These are phyloP conservation scores for Sporisorium reilianum DNA, from an alignment of 1,284 basidiomycete species.

Conservation along the genomic window DNA sequence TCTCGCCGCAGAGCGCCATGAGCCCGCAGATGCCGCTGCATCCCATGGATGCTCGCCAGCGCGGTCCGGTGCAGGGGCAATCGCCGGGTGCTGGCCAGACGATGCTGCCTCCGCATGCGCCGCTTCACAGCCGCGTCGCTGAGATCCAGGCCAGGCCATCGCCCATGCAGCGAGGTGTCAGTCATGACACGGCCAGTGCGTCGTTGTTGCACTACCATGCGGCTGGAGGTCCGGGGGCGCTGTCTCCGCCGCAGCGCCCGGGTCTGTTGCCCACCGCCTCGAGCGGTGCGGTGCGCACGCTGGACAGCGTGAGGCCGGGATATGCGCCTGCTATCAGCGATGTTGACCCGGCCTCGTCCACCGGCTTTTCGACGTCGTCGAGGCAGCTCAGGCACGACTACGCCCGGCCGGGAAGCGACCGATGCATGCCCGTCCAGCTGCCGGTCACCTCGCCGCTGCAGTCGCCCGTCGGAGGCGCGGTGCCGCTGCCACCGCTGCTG, in stretches of 20 bases:
- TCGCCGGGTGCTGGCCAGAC: slow-evolving; percentile 10
- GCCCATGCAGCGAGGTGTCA: slow-evolving; percentile 29
- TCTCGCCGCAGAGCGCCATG: slow-evolving; percentile 25
- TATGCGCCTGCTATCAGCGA: slow-evolving; percentile 14
- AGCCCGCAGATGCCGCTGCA: slow-evolving; percentile 17
- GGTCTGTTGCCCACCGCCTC: slow-evolving; percentile 25
- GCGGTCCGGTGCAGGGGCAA: slow-evolving; percentile 1
- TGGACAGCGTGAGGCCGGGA: slow-evolving; percentile 1
- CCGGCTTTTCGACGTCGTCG: slow-evolving; percentile 27
- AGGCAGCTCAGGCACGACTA: slow-evolving; percentile 10
- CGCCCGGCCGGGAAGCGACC: slow-evolving; percentile 9
- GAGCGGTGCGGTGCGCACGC: slow-evolving; percentile 26
- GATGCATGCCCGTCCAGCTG: slow-evolving; percentile 12
- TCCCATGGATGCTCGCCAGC: slow-evolving; percentile 23
- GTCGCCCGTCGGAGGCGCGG: slow-evolving; percentile 19
- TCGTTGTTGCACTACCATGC: slow-evolving; percentile 6
- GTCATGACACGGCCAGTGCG: slow-evolving; percentile 24
- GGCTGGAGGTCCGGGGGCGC: no score
- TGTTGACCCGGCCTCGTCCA: slow-evolving; percentile 35
- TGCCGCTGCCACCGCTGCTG: slow-evolving; percentile 30
- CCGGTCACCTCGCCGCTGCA: slow-evolving; percentile 28
- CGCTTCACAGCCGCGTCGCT: slow-evolving; percentile 17
- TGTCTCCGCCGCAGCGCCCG: slow-evolving; percentile 29
- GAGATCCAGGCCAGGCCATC: slow-evolving; percentile 21
- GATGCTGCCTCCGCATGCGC: slow-evolving; percentile 10